Evolutionary conservation across 1,139 yeast species (phyloP).

Genomic region (Nakaseomyces nivariensis): DNA sequence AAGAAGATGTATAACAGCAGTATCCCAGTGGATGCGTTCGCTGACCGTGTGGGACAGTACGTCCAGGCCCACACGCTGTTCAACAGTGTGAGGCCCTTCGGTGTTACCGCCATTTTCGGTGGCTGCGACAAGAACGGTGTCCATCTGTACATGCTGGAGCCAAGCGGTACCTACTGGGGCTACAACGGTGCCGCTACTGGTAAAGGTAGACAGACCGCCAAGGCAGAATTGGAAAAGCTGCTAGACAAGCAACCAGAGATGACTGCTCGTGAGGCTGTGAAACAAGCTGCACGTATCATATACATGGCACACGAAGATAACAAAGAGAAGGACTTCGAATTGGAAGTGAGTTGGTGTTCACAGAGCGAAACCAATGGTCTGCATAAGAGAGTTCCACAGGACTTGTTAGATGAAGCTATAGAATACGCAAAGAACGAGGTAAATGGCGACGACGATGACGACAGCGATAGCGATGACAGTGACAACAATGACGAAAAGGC

Average conservation of each 20-base stretch:
- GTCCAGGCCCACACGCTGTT: conserved; percentile 94
- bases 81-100: conserved; percentile 96
- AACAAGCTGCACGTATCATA: conserved; percentile 87
- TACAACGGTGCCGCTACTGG: conserved; percentile 97
- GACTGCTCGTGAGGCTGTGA: conserved; percentile 72
- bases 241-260: conserved; percentile 38
- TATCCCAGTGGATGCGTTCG: conserved; percentile 70
- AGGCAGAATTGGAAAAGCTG: conserved; percentile 88
- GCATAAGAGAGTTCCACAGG: conserved; percentile 73
- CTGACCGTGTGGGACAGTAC: conserved; percentile 82
- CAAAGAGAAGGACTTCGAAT: conserved; percentile 93
- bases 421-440: conserved; percentile 73
- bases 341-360: conserved; percentile 87
- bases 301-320: conserved; percentile 94
- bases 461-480: conserved; percentile 29
- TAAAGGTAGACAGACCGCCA: conserved; percentile 94
- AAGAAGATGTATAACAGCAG: conserved; percentile 68
- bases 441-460: conserved; percentile 63
- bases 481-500: conserved; percentile 36
- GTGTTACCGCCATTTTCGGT: conserved; percentile 83
- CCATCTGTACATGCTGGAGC: conserved; percentile 93
- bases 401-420: conserved; percentile 70
- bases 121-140: conserved; percentile 87
- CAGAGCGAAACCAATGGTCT: conserved; percentile 65
- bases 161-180: conserved; percentile 97